phyloP scores from a whole-genome alignment of 1,284 basidiomycete genomes.

The Fomitopsis schrenkii region DNA sequence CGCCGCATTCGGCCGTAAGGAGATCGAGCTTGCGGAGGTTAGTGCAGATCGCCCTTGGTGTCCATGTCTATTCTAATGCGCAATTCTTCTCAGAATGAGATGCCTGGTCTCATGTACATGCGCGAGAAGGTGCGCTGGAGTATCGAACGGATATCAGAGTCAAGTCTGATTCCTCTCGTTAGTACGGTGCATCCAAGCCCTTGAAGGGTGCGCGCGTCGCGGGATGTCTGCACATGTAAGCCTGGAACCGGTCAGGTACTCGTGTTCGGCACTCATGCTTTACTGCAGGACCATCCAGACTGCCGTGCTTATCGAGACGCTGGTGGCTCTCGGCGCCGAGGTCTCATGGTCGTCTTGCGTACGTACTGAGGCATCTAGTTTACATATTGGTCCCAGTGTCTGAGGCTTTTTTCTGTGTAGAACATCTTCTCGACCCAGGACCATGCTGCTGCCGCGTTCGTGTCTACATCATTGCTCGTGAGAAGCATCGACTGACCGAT shows the following conservation, averaged over 20 bases:
- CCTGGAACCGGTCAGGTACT: background rate
- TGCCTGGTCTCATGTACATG: slow-evolving; percentile 93
- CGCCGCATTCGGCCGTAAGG: slow-evolving; percentile 96
- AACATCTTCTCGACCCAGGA: slow-evolving; percentile 99
- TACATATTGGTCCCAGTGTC: background rate
- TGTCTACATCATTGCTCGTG: slow-evolving; percentile 15
- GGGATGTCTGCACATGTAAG: slow-evolving; percentile 95
- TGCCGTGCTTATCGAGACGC: slow-evolving; percentile 94
- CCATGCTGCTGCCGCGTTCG: slow-evolving; percentile 94
- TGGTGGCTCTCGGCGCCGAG: slow-evolving; percentile 93
- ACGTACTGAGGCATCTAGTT: slow-evolving; percentile 27
- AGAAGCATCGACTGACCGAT: background rate
- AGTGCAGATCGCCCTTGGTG: slow-evolving; percentile 23
- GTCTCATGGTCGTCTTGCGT: slow-evolving; percentile 99
- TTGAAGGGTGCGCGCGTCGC: slow-evolving; percentile 96
- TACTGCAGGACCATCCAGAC: slow-evolving; percentile 85
- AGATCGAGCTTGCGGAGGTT: slow-evolving; percentile 95
- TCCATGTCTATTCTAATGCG: background rate
- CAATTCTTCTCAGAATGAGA: slow-evolving; percentile 61
- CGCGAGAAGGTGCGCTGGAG: slow-evolving; percentile 63
- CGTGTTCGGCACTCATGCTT: background rate
- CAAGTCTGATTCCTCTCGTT: slow-evolving; percentile 3
- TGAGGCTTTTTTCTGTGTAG: slow-evolving; percentile 32
- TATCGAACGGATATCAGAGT: background rate
- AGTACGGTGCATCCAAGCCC: slow-evolving; percentile 84